These are phyloP conservation scores for Pseudopithomyces chartarum DNA, from an alignment of 2,329 filamentous ascomycete genomes.

Conservation along the genomic window DNA sequence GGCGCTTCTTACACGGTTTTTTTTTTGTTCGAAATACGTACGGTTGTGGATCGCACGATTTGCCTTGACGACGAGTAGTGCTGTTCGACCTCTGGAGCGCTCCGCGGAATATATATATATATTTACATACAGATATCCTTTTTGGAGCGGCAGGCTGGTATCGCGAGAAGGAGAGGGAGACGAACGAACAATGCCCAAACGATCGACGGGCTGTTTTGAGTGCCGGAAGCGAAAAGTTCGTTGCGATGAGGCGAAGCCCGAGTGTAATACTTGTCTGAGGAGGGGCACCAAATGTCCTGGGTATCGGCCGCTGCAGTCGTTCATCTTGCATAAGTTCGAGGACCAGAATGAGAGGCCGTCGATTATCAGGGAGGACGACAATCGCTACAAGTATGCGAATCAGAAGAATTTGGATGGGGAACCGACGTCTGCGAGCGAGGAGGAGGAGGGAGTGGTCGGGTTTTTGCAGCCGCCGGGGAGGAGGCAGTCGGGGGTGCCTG, in stretches of 20 bases:
- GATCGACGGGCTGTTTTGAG: slow-evolving; percentile 43
- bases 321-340: slow-evolving; percentile 42
- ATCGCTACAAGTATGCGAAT: slow-evolving; percentile 38
- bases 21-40: not conserved
- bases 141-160: no score
- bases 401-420: slow-evolving; percentile 13
- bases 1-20: not conserved
- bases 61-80: not conserved
- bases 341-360: slow-evolving; percentile 31
- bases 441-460: slow-evolving; percentile 10
- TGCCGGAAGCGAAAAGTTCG: slow-evolving; percentile 45
- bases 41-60: not conserved
- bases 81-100: not conserved
- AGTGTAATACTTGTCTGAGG: slow-evolving; percentile 41
- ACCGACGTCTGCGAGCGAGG: slow-evolving; percentile 6
- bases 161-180: not conserved
- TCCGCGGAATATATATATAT: not conserved
- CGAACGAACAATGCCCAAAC: slow-evolving; percentile 36
- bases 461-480: slow-evolving; percentile 16
- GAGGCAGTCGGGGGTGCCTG: slow-evolving; percentile 22
- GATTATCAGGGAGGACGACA: slow-evolving; percentile 42
- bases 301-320: slow-evolving; percentile 41
- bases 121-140: no score
- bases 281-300: slow-evolving; percentile 44
- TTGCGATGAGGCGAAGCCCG: slow-evolving; percentile 43